These are phyloP conservation scores for Xanthoceras sorbifolium DNA, from an alignment of 345 rosid genomes.

Conservation along the genomic window DNA sequence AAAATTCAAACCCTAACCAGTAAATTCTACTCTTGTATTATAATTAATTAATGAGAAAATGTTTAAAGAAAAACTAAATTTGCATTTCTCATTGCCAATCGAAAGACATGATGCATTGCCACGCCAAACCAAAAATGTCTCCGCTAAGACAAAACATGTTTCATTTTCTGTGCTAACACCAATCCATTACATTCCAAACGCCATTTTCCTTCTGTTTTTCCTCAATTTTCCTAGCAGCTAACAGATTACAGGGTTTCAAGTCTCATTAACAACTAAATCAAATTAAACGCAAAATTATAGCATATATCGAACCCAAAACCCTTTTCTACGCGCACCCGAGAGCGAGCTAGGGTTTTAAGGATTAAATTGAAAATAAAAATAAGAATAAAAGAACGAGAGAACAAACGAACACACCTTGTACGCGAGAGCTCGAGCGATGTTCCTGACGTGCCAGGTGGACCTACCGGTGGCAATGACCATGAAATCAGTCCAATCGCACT, in stretches of 20 bases:
- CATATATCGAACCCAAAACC: not conserved
- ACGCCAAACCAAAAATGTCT: too few species aligned
- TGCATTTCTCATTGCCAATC: too few species aligned
- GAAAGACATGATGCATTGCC: too few species aligned
- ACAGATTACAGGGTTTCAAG: not conserved
- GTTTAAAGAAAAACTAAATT: not conserved
- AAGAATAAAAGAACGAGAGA: not conserved
- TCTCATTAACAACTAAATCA: not conserved
- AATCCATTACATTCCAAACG: not conserved
- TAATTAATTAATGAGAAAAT: not conserved
- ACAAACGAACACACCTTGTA: conserved; percentile 45
- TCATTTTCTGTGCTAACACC: not conserved
- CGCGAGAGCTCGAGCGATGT: conserved; percentile 81
- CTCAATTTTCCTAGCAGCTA: not conserved
- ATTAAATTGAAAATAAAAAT: not conserved
- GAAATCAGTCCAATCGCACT: conserved; percentile 68
- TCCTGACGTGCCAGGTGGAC: conserved; percentile 87
- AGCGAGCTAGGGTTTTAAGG: not conserved
- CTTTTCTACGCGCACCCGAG: not conserved
- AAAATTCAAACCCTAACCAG: not conserved
- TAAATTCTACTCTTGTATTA: not conserved
- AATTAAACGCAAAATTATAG: not conserved
- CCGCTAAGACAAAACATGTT: too few species aligned
- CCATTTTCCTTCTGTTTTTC: not conserved
- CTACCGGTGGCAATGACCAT: conserved; percentile 87